phyloP scores from a whole-genome alignment of 2,329 filamentous ascomycete genomes.

The Nigrograna mackinnonii region DNA sequence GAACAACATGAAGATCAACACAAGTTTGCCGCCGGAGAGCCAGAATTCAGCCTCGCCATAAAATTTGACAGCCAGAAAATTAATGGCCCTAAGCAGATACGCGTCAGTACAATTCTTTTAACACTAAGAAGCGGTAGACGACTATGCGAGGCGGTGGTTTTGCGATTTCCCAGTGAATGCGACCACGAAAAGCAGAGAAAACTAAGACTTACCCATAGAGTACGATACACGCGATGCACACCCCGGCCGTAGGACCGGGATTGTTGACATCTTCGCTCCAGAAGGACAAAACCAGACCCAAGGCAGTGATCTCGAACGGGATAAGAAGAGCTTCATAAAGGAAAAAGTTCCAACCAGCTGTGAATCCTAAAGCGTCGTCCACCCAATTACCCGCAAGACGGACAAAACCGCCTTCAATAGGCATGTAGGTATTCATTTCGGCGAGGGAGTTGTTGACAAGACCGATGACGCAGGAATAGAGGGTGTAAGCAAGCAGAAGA shows the following conservation, averaged over 20 bases:
- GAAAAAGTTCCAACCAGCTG: too few relatives aligned
- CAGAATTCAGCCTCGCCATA: too few relatives aligned
- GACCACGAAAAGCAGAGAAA: slow-evolving; percentile 35
- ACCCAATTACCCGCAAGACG: slow-evolving; percentile 68
- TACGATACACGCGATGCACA: slow-evolving; percentile 41
- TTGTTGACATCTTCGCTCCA: slow-evolving; percentile 48
- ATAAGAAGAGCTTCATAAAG: slow-evolving; percentile 52
- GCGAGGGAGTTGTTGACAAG: slow-evolving; percentile 68
- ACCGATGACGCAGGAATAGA: slow-evolving; percentile 60
- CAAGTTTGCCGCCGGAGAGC: slow-evolving; percentile 50
- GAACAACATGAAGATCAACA: slow-evolving; percentile 50
- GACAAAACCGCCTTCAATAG: slow-evolving; percentile 66
- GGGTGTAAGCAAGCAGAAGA: slow-evolving; percentile 61
- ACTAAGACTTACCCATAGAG: slow-evolving; percentile 12
- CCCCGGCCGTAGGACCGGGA: slow-evolving; percentile 38
- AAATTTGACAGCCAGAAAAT: slow-evolving; percentile 49
- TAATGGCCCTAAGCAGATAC: slow-evolving; percentile 47
- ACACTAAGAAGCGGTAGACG: background rate
- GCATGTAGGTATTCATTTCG: slow-evolving; percentile 67
- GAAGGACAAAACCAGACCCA: slow-evolving; percentile 33
- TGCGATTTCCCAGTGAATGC: slow-evolving; percentile 2
- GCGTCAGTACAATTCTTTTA: background rate
- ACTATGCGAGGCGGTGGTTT: too few relatives aligned
- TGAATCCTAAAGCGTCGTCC: slow-evolving; percentile 66
- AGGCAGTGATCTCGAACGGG: slow-evolving; percentile 51